Base-by-base conservation (phyloP, 129 eudicot species). In the Flaveria brownii region DNA sequence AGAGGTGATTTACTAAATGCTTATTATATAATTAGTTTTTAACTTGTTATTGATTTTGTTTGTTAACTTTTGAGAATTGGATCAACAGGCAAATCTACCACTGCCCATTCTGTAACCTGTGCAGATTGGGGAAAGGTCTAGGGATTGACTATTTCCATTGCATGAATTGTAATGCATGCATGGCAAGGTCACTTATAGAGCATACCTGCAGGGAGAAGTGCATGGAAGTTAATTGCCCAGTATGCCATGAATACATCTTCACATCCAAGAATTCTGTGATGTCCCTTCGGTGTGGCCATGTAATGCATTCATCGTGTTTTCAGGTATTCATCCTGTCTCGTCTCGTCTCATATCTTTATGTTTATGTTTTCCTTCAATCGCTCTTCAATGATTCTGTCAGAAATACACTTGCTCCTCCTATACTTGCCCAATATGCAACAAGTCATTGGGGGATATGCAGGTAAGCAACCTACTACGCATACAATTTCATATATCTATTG, bases 161-260 rank as follows among this genome's bases (percentile, higher is more conserved):
- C 57, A 94, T 94, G 99, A 91, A 81, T 36, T 94, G 97, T 82
- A 94, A 94, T 79, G 99, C 99, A 8, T 94, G 98, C 85, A 91
- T 94, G 99, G 26, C 85, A 57, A 78, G 51, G 62, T 72, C 89
- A 65, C 92, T 94, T 62, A 79, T 78, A 2, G 84, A 77, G 70
- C 99, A 94, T 72, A 78, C 76, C 71, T 94, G 99, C 79, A 86
- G 96, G 78, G 99, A 89, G 77, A 94, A 91, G 79, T 89, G 96
- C 75, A 86, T 91, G 55, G 96, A 91, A 88, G 97, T 86, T 46
- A 86, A 85, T 54, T 94, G 99, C 69, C 99, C 99, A 0, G 89
- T 94, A 25, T 94, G 97, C 86, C 93, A 87, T 22, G 99, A 94
- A 49, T 88, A 85, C 60, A 88, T 94, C 5, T 94, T 94, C 70